Conservation (phyloP, 306 rosid species). For the Cucumis hystrix region DNA sequence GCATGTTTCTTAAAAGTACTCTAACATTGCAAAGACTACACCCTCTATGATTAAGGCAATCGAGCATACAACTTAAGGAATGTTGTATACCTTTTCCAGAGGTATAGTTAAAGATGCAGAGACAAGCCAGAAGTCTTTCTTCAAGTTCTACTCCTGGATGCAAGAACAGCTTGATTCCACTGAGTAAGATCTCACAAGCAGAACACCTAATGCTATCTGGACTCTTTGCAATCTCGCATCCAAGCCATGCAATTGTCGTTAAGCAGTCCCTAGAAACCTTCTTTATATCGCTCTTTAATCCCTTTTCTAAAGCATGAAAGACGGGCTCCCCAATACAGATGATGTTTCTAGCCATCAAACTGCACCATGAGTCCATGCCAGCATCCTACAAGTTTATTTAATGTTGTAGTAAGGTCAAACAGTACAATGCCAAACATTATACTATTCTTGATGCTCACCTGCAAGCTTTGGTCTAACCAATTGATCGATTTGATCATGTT, state of each 20-base stretch:
- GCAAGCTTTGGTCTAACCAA: slow-evolving; percentile 53
- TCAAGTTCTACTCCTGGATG: slow-evolving; percentile 71
- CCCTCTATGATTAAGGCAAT: neutral
- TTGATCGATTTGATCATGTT: slow-evolving; percentile 48
- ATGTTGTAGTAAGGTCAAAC: slow-evolving; percentile 5
- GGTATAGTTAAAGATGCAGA: slow-evolving; percentile 58
- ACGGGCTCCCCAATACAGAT: slow-evolving; percentile 37
- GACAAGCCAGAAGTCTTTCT: slow-evolving; percentile 65
- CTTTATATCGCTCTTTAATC: slow-evolving; percentile 40
- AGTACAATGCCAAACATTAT: neutral
- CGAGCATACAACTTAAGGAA: neutral
- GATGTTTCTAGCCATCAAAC: slow-evolving; percentile 39
- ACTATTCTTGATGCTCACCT: slow-evolving; percentile 23
- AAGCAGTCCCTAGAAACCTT: slow-evolving; percentile 57
- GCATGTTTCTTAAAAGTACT: neutral
- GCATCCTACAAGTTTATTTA: slow-evolving; percentile 44
- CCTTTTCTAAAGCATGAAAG: slow-evolving; percentile 47
- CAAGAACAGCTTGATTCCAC: slow-evolving; percentile 53
- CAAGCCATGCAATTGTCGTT: slow-evolving; percentile 64
- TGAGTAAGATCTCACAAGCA: slow-evolving; percentile 47
- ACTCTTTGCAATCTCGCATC: slow-evolving; percentile 51
- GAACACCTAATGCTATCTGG: slow-evolving; percentile 38
- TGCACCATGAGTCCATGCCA: slow-evolving; percentile 59
- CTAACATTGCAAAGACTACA: neutral
- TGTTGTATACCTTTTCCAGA: slow-evolving; percentile 53